Evolutionary conservation across 2,329 filamentous ascomycete species (phyloP), one percentile per base, ranked within the genome.

Genomic region (Westerdykella ornata): DNA sequence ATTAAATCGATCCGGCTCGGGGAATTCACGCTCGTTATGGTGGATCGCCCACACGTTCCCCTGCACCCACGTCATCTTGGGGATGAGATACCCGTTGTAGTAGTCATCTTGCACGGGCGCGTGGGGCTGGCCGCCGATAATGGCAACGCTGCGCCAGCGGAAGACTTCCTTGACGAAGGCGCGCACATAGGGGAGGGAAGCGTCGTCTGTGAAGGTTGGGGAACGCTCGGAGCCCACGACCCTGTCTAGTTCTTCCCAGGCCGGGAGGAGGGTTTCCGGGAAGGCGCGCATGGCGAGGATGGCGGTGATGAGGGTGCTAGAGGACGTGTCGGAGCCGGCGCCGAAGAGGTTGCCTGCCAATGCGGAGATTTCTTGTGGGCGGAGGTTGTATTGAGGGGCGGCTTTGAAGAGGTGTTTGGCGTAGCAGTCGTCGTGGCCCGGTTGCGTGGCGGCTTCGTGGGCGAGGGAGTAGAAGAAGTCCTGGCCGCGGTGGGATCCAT

Each of bases 41-140:
- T 69, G 66, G 39, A 70, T 66, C 0, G 64, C 60, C 67, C 67
- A 70, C 1, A 64, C 63, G 33, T 69, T 68, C n/a, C 57, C 56
- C 46, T 63, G 57, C 13, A 67, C 51, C 50, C 67, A 65, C 1
- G 65, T 64, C 5, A 57, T 57, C 39, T 68, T 65, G 0, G 67
- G 68, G 12, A 71, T 62, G 15, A 63, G 44, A 28, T 57, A 66
- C 7, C 64, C 68, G 17, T 62, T 61, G 44, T 62, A 65, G 41
- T 61, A 62, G 39, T 64, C 61, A 29, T 65, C 59, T 38, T 60
- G 53, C 0, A 53, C 45, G 3, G 61, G 59, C 3, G 62, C 61
- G 44, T 66, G 63, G 14, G 62, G 61, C 29, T 63, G 58, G 2
- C 62, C 62, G 16, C 61, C 60, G 12, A 63, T 60, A 20, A 63